A percentile compares a stretch with the other conserved stretches of the same genome.
These are phyloP conservation scores for Fagus crenata DNA, from an alignment of 306 rosid species.

Conservation along the genomic window DNA sequence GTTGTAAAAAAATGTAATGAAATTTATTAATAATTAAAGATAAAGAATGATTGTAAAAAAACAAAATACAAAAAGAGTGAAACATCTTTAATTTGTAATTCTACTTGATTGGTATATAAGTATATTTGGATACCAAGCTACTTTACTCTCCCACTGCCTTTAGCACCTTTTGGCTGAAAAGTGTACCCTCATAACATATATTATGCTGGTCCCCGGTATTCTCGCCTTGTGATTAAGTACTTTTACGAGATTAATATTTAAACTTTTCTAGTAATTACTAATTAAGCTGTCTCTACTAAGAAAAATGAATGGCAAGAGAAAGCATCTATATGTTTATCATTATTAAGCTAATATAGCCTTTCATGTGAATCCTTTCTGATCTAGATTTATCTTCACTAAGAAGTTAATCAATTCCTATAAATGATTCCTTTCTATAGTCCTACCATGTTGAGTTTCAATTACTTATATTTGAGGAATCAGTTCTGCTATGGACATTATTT, in stretches of 20 bases:
- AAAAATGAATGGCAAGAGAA: constrained; percentile 30
- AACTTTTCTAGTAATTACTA: constrained; percentile 34
- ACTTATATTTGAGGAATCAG: background rate
- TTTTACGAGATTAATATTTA: constrained; percentile 40
- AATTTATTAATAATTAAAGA: background rate
- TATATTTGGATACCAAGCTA: constrained; percentile 24
- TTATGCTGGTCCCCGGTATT: constrained; percentile 37
- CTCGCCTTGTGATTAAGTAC: constrained; percentile 36
- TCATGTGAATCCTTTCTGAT: constrained; percentile 34
- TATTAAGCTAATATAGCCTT: constrained; percentile 39
- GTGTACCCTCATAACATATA: constrained; percentile 21
- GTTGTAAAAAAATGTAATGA: too few relatives aligned
- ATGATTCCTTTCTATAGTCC: background rate
- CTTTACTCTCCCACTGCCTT: constrained; percentile 23
- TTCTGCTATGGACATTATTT: background rate
- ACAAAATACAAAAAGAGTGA: constrained; percentile 6
- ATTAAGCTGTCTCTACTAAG: constrained; percentile 4
- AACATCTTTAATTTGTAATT: constrained; percentile 21
- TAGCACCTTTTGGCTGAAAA: constrained; percentile 33
- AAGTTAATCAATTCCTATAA: constrained; percentile 21
- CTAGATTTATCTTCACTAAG: constrained; percentile 47
- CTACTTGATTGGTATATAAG: constrained; percentile 16
- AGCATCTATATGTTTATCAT: constrained; percentile 34
- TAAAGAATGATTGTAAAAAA: background rate
- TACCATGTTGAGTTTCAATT: background rate